Base-by-base conservation (phyloP, 768 basidiomycete genomes). In the Hericium coralloides region DNA sequence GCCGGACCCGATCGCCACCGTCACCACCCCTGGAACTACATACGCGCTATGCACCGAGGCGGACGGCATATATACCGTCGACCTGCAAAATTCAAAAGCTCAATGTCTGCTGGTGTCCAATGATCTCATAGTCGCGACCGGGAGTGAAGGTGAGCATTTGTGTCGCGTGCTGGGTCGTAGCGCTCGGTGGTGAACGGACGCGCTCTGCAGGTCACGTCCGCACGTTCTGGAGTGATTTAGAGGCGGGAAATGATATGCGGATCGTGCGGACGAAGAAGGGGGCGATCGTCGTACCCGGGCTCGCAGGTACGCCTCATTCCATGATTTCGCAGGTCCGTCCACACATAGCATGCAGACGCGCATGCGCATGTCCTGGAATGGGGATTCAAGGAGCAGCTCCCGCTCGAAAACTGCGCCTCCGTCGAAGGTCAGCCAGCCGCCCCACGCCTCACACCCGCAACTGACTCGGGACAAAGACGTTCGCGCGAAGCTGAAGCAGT, bases 301-400 rank as follows among this genome's bases (percentile, higher is more conserved):
- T 92, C 17, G 72, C 87, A 67, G 89, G 89, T 86, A 65, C 49
- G 22, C 49, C 25, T 23, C 26, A 0, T 50, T 14, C 18, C 20
- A 18, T 18, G 2, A 2, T 37, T 47, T 58, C 10, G n/a, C 4
- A n/a, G 45, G 4, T 41, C 7, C 14, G 39, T 18, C 31, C 9
- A 20, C 8, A 37, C 3, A 43, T 25, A 7, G 17, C 22, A 20
- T 9, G 26, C 58, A 87, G 91, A 93, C 68, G 82, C 89, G 0
- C 91, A 93, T 69, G 89, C 84, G 0, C 92, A 94, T 66, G 70
- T 92, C 18, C 65, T 92, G 37, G 74, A 81, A 31, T 88, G 91
- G 60, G 92, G 92, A 1, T 82, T 80, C 59, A 85, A 82, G 68
- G 74, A 73, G 69, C 77, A 85, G 55, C 79, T 93, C 3, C 78